Percentiles rank a stretch among this genome's conserved stretches.
Evolutionary conservation across 164 flowering plant species (phyloP).

Genomic region (Macadamia tetraphylla): DNA sequence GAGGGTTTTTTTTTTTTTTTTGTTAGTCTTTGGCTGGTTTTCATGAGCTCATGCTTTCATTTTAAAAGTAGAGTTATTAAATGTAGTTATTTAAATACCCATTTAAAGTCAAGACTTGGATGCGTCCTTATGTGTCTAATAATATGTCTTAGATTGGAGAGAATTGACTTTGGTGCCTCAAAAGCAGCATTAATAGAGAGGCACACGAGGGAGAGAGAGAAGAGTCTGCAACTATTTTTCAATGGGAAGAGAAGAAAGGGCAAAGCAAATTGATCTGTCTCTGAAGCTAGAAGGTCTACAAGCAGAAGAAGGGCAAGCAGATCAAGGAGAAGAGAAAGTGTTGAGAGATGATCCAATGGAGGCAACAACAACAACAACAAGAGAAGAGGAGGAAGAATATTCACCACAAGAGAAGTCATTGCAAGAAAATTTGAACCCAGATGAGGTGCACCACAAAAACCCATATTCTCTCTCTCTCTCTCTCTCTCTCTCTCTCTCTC

Average conservation of each 20-base stretch:
- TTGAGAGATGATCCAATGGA: slow-evolving; percentile 8
- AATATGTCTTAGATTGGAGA: slow-evolving; percentile 31
- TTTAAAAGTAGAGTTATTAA: slow-evolving; percentile 2
- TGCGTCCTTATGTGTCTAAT: slow-evolving; percentile 35
- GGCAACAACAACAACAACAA: background rate
- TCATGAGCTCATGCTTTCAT: no score
- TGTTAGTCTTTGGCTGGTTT: background rate
- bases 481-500: background rate
- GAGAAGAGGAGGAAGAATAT: slow-evolving; percentile 8
- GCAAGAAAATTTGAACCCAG: slow-evolving; percentile 22
- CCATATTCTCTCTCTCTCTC: background rate
- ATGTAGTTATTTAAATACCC: slow-evolving; percentile 3
- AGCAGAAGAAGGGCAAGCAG: slow-evolving; percentile 8
- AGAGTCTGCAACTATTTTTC: slow-evolving; percentile 7
- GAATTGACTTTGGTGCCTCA: slow-evolving; percentile 70
- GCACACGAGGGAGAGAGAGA: background rate
- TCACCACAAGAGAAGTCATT: slow-evolving; percentile 11
- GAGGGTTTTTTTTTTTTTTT: background rate
- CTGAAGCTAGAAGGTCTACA: slow-evolving; percentile 28
- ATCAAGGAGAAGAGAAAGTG: slow-evolving; percentile 7
- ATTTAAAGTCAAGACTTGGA: slow-evolving; percentile 45
- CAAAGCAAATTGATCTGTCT: slow-evolving; percentile 49
- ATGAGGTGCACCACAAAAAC: slow-evolving; percentile 22
- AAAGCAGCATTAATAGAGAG: slow-evolving; percentile 25
- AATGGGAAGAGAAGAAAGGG: slow-evolving; percentile 18